Conservation (phyloP, 1,139 yeast genomes). For the Candida pseudocylindracea region DNA sequence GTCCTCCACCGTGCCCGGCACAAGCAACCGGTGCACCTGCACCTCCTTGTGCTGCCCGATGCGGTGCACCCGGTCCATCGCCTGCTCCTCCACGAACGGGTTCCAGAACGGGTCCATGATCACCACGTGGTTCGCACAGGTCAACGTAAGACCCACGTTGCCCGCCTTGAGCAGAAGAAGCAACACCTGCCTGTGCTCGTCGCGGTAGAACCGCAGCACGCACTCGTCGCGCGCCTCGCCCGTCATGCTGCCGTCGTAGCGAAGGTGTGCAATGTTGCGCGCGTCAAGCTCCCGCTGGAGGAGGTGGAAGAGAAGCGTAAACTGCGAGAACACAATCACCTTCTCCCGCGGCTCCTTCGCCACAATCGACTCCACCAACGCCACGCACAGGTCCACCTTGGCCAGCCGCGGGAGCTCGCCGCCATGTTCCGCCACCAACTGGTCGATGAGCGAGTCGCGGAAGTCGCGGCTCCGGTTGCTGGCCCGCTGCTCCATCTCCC, state of each 20-base stretch:
- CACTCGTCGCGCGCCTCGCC: slow-evolving; percentile 38
- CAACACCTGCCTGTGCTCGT: slow-evolving; percentile 18
- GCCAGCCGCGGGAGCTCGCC: slow-evolving; percentile 20
- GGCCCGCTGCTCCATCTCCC: no score
- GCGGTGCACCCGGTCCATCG: slow-evolving; percentile 87
- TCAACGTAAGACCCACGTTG: slow-evolving; percentile 76
- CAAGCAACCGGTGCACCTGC: slow-evolving; percentile 45
- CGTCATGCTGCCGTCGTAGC: slow-evolving; percentile 72
- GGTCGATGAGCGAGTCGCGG: not conserved
- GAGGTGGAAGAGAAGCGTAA: slow-evolving; percentile 57
- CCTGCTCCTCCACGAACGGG: slow-evolving; percentile 90
- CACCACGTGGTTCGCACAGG: slow-evolving; percentile 83
- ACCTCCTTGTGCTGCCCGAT: slow-evolving; percentile 74
- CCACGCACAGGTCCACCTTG: slow-evolving; percentile 27
- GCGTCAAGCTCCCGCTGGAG: slow-evolving; percentile 32
- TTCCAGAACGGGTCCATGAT: slow-evolving; percentile 94
- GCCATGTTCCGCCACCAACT: not conserved
- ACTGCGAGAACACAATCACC: slow-evolving; percentile 65
- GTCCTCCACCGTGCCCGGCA: slow-evolving; percentile 58
- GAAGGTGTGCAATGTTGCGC: slow-evolving; percentile 23
- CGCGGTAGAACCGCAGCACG: slow-evolving; percentile 32
- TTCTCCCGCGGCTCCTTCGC: slow-evolving; percentile 28
- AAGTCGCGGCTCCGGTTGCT: not conserved
- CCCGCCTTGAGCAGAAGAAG: slow-evolving; percentile 76
- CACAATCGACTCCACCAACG: slow-evolving; percentile 19